Evolutionary conservation across 257 asterid species (phyloP).

Genomic region (Jaltomata sinuosa): DNA sequence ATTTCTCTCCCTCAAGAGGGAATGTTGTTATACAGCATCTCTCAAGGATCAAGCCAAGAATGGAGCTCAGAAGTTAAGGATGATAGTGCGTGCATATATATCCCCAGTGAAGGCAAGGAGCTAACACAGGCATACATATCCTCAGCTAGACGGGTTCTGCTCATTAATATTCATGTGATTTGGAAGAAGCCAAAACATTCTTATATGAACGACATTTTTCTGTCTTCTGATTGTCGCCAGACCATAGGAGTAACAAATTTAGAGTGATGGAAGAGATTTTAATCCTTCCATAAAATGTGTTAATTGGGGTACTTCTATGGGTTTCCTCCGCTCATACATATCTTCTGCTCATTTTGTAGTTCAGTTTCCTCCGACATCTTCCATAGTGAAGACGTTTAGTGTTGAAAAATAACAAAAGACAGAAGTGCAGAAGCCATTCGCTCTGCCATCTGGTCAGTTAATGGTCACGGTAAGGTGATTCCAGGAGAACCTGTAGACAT

Average conservation of each 20-base stretch:
- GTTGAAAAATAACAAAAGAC: background rate
- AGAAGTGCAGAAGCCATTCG: background rate
- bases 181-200: background rate
- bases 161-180: background rate
- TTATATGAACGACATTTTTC: background rate
- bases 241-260: background rate
- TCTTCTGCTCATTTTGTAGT: background rate
- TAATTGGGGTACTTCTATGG: background rate
- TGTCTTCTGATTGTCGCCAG: background rate
- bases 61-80: background rate
- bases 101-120: background rate
- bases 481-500: background rate
- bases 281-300: background rate
- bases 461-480: background rate
- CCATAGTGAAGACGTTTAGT: background rate
- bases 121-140: background rate
- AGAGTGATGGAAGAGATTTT: background rate
- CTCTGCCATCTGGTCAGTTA: background rate
- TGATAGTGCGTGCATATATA: background rate
- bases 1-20: background rate
- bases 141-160: background rate
- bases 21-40: background rate
- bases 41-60: background rate
- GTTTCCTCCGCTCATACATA: no score
- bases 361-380: background rate